Conservation (phyloP, 140 eudicot genomes). For the Anethum foeniculum region DNA sequence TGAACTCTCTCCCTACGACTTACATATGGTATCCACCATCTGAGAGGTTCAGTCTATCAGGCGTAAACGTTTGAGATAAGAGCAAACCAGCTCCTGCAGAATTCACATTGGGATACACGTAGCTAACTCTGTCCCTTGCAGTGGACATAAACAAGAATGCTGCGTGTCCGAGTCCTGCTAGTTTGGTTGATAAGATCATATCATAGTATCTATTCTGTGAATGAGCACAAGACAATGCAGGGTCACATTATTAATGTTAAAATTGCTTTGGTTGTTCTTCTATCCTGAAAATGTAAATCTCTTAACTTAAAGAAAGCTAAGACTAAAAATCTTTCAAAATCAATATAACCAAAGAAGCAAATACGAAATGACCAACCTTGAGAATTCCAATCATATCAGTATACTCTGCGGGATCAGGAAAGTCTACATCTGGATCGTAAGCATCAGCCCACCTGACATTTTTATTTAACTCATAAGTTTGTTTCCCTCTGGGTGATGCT, state of each 20-base stretch:
- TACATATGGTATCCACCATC: conserved; percentile 84
- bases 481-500: conserved; percentile 73
- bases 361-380: conserved; percentile 44
- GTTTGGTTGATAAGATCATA: conserved; percentile 73
- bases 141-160: conserved; percentile 81
- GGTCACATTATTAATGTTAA: not conserved
- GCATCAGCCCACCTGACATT: conserved; percentile 93
- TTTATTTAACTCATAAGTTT: conserved; percentile 72
- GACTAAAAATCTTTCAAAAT: not conserved
- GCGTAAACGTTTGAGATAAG: conserved; percentile 63
- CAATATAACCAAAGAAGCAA: not conserved
- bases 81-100: conserved; percentile 93
- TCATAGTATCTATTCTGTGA: conserved; percentile 79
- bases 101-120: conserved; percentile 85
- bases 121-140: conserved; percentile 73
- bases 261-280: not conserved
- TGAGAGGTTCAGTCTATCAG: conserved; percentile 55
- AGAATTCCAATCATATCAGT: conserved; percentile 67
- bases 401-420: conserved; percentile 72
- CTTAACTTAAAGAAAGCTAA: not conserved
- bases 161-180: conserved; percentile 88
- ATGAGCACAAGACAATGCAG: not conserved
- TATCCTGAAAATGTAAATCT: not conserved
- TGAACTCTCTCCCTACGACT: conserved; percentile 17
- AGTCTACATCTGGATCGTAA: conserved; percentile 62